Evolutionary conservation across 306 rosid species (phyloP).

Genomic region (Acacia confusa): DNA sequence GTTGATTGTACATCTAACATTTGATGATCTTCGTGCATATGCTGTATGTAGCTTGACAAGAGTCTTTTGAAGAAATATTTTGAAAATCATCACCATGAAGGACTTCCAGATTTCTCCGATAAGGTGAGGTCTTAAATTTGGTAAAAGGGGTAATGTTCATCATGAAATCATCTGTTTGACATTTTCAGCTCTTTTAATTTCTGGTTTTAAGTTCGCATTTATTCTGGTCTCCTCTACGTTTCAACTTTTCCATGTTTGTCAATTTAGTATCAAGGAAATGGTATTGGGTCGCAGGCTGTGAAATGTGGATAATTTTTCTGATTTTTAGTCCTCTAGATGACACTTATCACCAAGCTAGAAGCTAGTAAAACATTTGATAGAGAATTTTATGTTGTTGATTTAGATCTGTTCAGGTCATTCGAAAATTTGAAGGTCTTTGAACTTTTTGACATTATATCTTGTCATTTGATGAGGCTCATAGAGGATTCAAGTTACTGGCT

Average conservation of each 20-base stretch:
- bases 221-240: background rate
- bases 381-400: background rate
- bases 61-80: conserved; percentile 70
- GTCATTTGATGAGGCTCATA: background rate
- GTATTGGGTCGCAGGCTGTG: background rate
- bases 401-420: background rate
- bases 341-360: background rate
- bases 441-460: background rate
- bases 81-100: conserved; percentile 44
- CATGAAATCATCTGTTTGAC: background rate
- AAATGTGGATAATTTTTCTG: conserved; percentile 10
- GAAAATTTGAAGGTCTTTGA: background rate
- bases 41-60: conserved; percentile 71
- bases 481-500: background rate
- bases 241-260: background rate
- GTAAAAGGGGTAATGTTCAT: background rate
- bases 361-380: background rate
- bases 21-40: conserved; percentile 31
- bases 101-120: conserved; percentile 78
- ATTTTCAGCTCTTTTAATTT: conserved; percentile 6
- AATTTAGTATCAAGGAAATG: background rate
- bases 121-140: conserved; percentile 57
- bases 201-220: conserved; percentile 15
- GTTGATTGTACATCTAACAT: conserved; percentile 23
- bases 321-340: background rate